Conservation (phyloP, 2,329 filamentous ascomycete genomes). For the Aspergillus thermomutatus region DNA sequence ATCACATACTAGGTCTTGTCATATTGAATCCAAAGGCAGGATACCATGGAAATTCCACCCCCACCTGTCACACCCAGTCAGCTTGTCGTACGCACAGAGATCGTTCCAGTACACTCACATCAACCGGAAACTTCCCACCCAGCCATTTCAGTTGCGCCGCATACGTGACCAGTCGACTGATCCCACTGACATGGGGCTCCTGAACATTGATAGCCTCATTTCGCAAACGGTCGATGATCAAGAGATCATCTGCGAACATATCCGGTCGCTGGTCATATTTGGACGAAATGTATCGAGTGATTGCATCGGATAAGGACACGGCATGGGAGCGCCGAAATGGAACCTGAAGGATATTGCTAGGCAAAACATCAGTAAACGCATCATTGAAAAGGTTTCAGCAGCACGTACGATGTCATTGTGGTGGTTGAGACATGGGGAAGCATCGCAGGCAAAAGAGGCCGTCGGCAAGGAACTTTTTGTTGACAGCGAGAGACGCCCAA, state of each 20-base stretch:
- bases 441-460: conserved; percentile 11
- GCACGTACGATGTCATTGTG: conserved; percentile 37
- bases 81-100: conserved; percentile 2
- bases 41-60: conserved; percentile 95
- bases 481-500: conserved; percentile 24
- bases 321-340: conserved; percentile 84
- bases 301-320: conserved; percentile 73
- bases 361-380: background rate
- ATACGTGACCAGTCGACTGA: conserved; percentile 85
- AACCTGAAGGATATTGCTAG: conserved; percentile 61
- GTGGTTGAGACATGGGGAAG: conserved; percentile 6
- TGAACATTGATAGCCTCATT: conserved; percentile 83
- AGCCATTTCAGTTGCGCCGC: conserved; percentile 92
- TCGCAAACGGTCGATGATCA: conserved; percentile 78
- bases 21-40: conserved; percentile 87
- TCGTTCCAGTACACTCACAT: conserved; percentile 53
- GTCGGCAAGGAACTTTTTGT: conserved; percentile 24
- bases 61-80: conserved; percentile 57
- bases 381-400: background rate
- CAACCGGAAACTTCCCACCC: conserved; percentile 91
- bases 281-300: conserved; percentile 91
- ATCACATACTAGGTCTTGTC: conserved; percentile 57
- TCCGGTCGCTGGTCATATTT: conserved; percentile 99
- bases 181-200: conserved; percentile 81
- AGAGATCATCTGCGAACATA: conserved; percentile 88